Percentiles rank a stretch among this genome's conserved stretches.
phyloP scores from a whole-genome alignment of 495 filamentous ascomycete genomes.

The Xylona heveae region DNA sequence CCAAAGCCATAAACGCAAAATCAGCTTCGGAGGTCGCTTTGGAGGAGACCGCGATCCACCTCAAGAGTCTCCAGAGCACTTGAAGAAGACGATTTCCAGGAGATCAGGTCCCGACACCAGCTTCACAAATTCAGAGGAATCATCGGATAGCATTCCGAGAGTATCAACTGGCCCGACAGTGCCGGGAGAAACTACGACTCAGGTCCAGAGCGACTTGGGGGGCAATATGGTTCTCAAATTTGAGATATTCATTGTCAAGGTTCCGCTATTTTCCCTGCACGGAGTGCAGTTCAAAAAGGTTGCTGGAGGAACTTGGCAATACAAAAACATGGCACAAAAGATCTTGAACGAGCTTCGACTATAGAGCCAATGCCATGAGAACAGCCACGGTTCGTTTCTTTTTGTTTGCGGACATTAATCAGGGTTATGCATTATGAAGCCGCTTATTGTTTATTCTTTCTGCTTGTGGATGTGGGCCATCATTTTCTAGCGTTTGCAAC shows the following conservation, averaged over 20 bases:
- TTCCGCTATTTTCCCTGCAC: conserved; percentile 78
- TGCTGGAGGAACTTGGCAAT: conserved; percentile 90
- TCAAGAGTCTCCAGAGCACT: conserved; percentile 23
- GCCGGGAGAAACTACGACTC: conserved; percentile 63
- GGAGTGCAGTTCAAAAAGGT: conserved; percentile 98
- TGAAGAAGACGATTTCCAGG: conserved; percentile 17
- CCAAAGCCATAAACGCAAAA: conserved; percentile 47
- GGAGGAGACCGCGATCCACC: conserved; percentile 26
- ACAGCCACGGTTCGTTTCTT: no score
- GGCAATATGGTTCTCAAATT: conserved; percentile 66
- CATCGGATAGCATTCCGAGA: conserved; percentile 43
- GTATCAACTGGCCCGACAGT: conserved; percentile 25
- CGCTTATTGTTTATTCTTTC: no score
- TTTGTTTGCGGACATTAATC: no score
- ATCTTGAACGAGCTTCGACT: conserved; percentile 78
- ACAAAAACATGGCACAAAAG: conserved; percentile 90
- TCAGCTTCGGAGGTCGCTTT: conserved; percentile 61
- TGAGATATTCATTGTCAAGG: conserved; percentile 95
- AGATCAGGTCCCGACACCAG: conserved; percentile 36
- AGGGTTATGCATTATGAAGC: no score
- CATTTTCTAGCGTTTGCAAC: no score
- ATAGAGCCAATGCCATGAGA: no score
- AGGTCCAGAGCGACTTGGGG: conserved; percentile 70
- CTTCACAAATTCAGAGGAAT: conserved; percentile 62
- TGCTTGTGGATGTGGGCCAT: no score